phyloP scores from a whole-genome alignment of 768 basidiomycete species.

The Rhizopogon vulgaris region DNA sequence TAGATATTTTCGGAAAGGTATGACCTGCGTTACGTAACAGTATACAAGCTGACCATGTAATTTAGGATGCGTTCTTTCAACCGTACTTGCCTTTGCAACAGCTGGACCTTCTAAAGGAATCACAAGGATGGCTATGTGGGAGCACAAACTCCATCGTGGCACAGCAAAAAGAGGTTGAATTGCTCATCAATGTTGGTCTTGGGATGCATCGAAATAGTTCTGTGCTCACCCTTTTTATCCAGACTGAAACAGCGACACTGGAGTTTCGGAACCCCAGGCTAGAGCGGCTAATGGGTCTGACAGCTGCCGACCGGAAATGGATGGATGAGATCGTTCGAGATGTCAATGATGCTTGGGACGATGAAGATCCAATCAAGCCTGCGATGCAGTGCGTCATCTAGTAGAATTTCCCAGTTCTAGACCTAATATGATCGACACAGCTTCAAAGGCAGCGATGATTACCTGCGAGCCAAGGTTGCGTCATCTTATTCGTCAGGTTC shows the following conservation, averaged over 20 bases:
- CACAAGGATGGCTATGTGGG: slow-evolving; percentile 85
- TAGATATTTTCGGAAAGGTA: slow-evolving; percentile 91
- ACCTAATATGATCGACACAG: slow-evolving; percentile 28
- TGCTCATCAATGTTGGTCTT: slow-evolving; percentile 74
- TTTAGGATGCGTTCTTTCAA: slow-evolving; percentile 90
- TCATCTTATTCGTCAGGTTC: background rate
- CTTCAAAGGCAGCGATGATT: slow-evolving; percentile 96
- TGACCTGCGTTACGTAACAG: background rate
- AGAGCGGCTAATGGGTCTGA: slow-evolving; percentile 73
- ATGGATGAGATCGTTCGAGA: slow-evolving; percentile 91
- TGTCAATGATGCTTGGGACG: slow-evolving; percentile 77
- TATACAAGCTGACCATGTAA: slow-evolving; percentile 1
- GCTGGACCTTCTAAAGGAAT: slow-evolving; percentile 77
- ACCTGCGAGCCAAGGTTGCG: slow-evolving; percentile 74
- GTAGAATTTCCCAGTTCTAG: background rate
- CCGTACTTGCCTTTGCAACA: slow-evolving; percentile 96
- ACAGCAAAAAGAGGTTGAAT: slow-evolving; percentile 86
- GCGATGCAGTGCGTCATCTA: slow-evolving; percentile 56
- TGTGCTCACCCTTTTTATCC: background rate
- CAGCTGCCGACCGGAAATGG: slow-evolving; percentile 94
- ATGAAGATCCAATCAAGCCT: slow-evolving; percentile 49
- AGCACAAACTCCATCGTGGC: slow-evolving; percentile 95
- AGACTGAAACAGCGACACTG: slow-evolving; percentile 83
- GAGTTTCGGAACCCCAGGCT: slow-evolving; percentile 83
- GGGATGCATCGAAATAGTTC: background rate